These are phyloP conservation scores for Phoma herbarum DNA, from an alignment of 2,329 filamentous ascomycete genomes.

Conservation along the genomic window DNA sequence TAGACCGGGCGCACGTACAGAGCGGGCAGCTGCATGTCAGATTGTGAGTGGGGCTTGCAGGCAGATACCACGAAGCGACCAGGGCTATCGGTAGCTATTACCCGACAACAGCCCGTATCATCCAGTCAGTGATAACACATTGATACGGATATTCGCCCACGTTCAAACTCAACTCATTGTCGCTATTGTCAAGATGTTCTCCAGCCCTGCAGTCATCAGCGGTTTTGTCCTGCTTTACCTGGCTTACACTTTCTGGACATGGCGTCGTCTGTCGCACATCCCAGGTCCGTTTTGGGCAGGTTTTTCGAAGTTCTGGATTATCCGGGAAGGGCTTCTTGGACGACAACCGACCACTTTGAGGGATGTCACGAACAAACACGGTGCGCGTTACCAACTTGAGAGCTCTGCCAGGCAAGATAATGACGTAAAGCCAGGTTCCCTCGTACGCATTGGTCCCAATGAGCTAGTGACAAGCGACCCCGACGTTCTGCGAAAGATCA, in stretches of 20 bases:
- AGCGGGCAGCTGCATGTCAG: slow-evolving; percentile 1
- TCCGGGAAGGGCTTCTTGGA: no score
- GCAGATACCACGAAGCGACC: not conserved
- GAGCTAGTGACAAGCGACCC: no score
- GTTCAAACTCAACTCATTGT: not conserved
- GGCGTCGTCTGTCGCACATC: not conserved
- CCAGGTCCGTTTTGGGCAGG: not conserved
- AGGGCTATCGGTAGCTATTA: not conserved
- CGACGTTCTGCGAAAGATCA: no score
- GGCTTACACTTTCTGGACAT: not conserved
- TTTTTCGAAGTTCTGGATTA: not conserved
- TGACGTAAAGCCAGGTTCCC: no score
- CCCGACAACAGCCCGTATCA: not conserved
- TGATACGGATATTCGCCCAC: not conserved
- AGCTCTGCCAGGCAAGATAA: no score
- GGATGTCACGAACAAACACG: no score
- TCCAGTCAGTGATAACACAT: not conserved
- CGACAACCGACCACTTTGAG: no score
- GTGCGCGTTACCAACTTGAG: no score
- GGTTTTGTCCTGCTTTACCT: not conserved
- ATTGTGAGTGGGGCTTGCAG: not conserved
- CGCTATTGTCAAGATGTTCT: not conserved
- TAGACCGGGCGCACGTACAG: not conserved
- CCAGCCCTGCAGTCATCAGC: not conserved
- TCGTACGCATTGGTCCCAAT: no score